A percentile compares a stretch with the other conserved stretches of the same genome.
Evolutionary conservation across 192 early-diverging fungal genomes (phyloP).

Genomic region (Coemansia sp.): DNA sequence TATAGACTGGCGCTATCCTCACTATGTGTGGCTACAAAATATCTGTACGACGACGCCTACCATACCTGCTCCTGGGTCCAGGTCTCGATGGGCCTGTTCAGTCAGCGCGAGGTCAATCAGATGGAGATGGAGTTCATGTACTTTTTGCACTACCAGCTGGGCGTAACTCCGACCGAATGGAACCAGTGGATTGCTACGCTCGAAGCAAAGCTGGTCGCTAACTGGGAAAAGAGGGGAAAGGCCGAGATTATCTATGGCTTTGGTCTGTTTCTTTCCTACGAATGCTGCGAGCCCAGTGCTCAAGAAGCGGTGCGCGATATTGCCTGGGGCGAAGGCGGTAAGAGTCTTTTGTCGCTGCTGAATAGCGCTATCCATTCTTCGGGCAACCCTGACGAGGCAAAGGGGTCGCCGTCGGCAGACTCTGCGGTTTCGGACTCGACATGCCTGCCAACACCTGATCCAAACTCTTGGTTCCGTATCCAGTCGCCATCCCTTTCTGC

Average conservation of each 20-base stretch:
- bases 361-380: slow-evolving; percentile 46
- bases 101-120: slow-evolving; percentile 61
- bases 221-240: slow-evolving; percentile 54
- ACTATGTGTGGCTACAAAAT: slow-evolving; percentile 69
- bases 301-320: slow-evolving; percentile 53
- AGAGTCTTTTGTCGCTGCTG: slow-evolving; percentile 41
- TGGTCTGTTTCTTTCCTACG: slow-evolving; percentile 52
- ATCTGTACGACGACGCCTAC: slow-evolving; percentile 68
- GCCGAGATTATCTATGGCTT: slow-evolving; percentile 49
- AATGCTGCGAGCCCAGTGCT: slow-evolving; percentile 49
- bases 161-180: slow-evolving; percentile 57
- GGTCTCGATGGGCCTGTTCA: slow-evolving; percentile 60
- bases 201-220: slow-evolving; percentile 56
- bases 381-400: slow-evolving; percentile 15
- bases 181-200: slow-evolving; percentile 57
- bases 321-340: slow-evolving; percentile 56
- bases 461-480: slow-evolving; percentile 50
- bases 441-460: slow-evolving; percentile 50
- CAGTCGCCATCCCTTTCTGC: slow-evolving; percentile 28
- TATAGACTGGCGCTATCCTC: slow-evolving; percentile 67
- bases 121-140: slow-evolving; percentile 67
- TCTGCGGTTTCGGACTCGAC: slow-evolving; percentile 48
- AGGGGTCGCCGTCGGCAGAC: slow-evolving; percentile 50
- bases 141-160: slow-evolving; percentile 57
- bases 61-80: slow-evolving; percentile 68